A percentile compares a stretch with the other conserved stretches of the same genome.
Conservation (phyloP, 164 flowering plant genomes). For the Magnolia changhungtana region DNA sequence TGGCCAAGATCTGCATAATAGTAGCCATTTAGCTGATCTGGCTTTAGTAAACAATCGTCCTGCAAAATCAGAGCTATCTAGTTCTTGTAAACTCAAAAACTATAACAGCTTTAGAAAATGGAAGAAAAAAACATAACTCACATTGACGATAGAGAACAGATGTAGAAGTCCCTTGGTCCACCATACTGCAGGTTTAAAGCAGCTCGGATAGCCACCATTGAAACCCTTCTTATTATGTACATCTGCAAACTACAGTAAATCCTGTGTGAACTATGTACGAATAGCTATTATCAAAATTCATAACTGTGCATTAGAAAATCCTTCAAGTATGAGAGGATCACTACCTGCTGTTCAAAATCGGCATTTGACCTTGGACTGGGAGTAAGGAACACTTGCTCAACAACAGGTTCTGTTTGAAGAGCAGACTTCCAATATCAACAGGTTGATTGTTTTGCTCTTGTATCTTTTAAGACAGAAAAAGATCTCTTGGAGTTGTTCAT, state of each 20-base stretch:
- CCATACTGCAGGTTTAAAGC: slow-evolving; percentile 86
- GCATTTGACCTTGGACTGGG: slow-evolving; percentile 66
- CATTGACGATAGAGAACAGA: slow-evolving; percentile 98
- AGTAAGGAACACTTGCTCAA: slow-evolving; percentile 94
- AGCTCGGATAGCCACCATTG: slow-evolving; percentile 92
- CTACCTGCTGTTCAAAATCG: slow-evolving; percentile 89
- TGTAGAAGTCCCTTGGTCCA: slow-evolving; percentile 82
- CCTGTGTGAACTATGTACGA: background rate
- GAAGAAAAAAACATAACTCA: slow-evolving; percentile 13
- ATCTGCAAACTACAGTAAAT: slow-evolving; percentile 43
- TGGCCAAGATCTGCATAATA: too few species aligned
- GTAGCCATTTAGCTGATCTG: too few species aligned
- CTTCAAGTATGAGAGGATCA: background rate
- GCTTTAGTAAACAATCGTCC: too few species aligned
- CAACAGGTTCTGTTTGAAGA: slow-evolving; percentile 88
- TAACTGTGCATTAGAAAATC: too few species aligned
- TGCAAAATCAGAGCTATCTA: slow-evolving; percentile 14
- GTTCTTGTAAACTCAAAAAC: slow-evolving; percentile 46
- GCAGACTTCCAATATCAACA: slow-evolving; percentile 42
- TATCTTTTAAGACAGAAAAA: too few species aligned
- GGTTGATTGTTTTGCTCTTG: too few species aligned
- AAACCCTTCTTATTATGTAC: slow-evolving; percentile 87
- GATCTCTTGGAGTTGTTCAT: too few species aligned
- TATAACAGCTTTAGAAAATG: background rate
- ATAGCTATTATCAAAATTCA: slow-evolving; percentile 14